phyloP scores from a whole-genome alignment of 352 stramenopile genomes.

The Elongisporangium senticosum region DNA sequence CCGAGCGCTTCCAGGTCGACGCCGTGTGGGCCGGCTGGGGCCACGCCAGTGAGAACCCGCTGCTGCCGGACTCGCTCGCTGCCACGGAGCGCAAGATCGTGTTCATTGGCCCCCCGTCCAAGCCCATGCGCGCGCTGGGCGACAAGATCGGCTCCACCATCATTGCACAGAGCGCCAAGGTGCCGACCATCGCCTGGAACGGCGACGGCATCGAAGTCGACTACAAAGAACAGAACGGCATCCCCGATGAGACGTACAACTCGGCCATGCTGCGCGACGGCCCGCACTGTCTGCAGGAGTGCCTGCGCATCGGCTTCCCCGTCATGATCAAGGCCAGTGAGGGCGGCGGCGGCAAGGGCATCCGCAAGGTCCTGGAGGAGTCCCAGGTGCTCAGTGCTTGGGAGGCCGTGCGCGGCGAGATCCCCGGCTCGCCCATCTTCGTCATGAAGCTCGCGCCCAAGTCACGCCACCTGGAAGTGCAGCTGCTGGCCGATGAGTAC shows the following conservation, averaged over 20 bases:
- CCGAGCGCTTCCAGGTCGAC: conserved; percentile 94
- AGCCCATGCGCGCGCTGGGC: conserved; percentile 97
- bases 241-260: conserved; percentile 93
- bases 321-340: conserved; percentile 99
- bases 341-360: conserved; percentile 98
- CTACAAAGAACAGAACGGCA: conserved; percentile 82
- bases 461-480: conserved; percentile 98
- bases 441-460: conserved; percentile 98
- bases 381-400: conserved; percentile 93
- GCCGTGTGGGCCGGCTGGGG: conserved; percentile 99
- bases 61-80: conserved; percentile 92
- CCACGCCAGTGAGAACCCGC: conserved; percentile 98
- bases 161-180: conserved; percentile 98
- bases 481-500: conserved; percentile 98
- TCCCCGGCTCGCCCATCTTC: conserved; percentile 99
- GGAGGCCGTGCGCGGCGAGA: conserved; percentile 96
- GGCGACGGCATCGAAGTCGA: conserved; percentile 92
- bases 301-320: conserved; percentile 96
- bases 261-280: conserved; percentile 91
- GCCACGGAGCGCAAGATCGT: conserved; percentile 92
- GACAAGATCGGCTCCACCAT: conserved; percentile 99
- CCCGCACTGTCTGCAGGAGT: conserved; percentile 90
- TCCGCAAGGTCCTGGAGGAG: conserved; percentile 91
- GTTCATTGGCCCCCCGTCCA: conserved; percentile 97
- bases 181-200: conserved; percentile 99